phyloP scores from a whole-genome alignment of 345 rosid species.

The Melaleuca alternifolia region DNA sequence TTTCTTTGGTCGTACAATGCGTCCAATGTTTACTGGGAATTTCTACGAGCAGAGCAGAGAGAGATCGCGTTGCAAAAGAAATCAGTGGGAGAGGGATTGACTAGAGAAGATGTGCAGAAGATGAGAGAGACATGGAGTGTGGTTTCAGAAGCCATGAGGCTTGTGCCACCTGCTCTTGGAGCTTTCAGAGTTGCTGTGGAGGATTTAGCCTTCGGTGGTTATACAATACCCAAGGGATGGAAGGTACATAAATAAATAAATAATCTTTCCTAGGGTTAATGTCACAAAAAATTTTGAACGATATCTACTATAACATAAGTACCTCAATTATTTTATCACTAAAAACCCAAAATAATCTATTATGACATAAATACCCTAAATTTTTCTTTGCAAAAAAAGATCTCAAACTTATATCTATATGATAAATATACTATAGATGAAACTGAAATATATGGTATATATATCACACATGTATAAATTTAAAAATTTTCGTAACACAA shows the following conservation, averaged over 20 bases:
- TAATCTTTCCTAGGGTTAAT: no score
- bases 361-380: no score
- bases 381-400: no score
- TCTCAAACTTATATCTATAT: no score
- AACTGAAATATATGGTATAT: no score
- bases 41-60: conserved; percentile 1
- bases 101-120: not conserved
- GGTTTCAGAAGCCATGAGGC: conserved; percentile 2
- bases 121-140: conserved; percentile 5
- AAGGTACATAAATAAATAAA: conserved; percentile 6
- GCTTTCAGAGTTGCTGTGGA: conserved; percentile 13
- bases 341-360: no score
- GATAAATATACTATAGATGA: no score
- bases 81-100: not conserved
- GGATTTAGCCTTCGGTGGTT: conserved; percentile 24
- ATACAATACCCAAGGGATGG: conserved; percentile 43
- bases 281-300: no score
- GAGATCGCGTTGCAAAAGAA: not conserved
- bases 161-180: not conserved
- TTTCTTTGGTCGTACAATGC: not conserved
- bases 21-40: not conserved
- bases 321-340: no score
- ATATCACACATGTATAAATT: no score
- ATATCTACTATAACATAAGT: no score
- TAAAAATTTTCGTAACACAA: no score